These are phyloP conservation scores for Punctularia strigosozonata DNA, from an alignment of 768 basidiomycete species.

Conservation along the genomic window DNA sequence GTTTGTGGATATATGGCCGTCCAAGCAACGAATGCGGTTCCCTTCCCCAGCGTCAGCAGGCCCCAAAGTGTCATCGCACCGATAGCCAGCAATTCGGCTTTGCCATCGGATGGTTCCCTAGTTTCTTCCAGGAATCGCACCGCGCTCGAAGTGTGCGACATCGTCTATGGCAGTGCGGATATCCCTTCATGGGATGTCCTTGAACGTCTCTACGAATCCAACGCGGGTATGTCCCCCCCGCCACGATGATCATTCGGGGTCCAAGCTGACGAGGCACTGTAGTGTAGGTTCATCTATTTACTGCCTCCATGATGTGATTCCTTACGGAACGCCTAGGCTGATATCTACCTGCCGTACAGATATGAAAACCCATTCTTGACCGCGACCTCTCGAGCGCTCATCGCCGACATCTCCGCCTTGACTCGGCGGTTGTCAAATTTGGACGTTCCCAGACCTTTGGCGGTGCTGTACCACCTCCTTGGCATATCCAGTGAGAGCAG, in stretches of 20 bases:
- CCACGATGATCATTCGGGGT: conserved; percentile 2
- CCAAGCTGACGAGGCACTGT: conserved; percentile 6
- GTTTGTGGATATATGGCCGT: no score
- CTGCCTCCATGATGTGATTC: conserved; percentile 5
- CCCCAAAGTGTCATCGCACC: no score
- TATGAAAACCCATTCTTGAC: conserved; percentile 77
- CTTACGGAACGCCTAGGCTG: neutral
- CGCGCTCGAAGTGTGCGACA: conserved; percentile 58
- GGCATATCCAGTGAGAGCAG: no score
- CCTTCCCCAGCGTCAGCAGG: no score
- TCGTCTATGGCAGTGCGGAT: conserved; percentile 46
- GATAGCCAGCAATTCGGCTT: no score
- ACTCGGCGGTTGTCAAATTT: conserved; percentile 47
- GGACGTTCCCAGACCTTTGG: conserved; percentile 57
- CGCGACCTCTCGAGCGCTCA: conserved; percentile 59
- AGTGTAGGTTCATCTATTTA: conserved; percentile 7
- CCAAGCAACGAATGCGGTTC: no score
- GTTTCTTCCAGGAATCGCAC: conserved; percentile 36
- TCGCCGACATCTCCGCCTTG: conserved; percentile 58
- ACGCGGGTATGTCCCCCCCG: conserved; percentile 39
- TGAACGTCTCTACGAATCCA: conserved; percentile 57
- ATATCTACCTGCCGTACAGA: conserved; percentile 19
- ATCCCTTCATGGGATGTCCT: conserved; percentile 37
- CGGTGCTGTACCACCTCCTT: conserved; percentile 46
- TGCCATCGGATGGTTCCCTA: conserved; percentile 9